Conservation (phyloP, 345 rosid genomes). For the Arabis alpina region DNA sequence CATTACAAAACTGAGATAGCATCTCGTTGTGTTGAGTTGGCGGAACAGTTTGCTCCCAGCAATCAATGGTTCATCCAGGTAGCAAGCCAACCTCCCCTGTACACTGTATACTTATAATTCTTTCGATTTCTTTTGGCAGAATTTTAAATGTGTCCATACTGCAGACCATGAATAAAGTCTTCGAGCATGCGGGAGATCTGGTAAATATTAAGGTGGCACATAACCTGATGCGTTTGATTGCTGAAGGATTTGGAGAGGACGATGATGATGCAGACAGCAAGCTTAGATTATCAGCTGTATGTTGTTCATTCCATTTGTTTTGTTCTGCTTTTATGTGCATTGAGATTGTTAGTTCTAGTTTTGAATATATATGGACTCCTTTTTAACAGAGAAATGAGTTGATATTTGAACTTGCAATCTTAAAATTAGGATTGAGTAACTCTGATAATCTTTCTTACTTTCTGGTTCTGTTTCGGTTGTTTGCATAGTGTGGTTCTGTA, state of each 20-base stretch:
- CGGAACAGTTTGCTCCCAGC: constrained; percentile 98
- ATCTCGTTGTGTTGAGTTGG: constrained; percentile 93
- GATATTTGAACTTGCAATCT: constrained; percentile 10
- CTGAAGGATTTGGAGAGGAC: constrained; percentile 97
- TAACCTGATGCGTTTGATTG: constrained; percentile 93
- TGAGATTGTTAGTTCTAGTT: constrained; percentile 8
- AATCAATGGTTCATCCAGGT: constrained; percentile 99
- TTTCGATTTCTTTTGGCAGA: constrained; percentile 15
- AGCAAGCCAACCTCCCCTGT: constrained; percentile 29
- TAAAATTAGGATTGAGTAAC: constrained; percentile 4
- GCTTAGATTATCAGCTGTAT: constrained; percentile 95
- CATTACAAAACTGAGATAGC: constrained; percentile 99
- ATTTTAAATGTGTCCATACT: constrained; percentile 33
- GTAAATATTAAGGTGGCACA: constrained; percentile 94
- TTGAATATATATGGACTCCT: constrained; percentile 11
- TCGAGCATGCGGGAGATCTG: constrained; percentile 97
- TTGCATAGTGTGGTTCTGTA: neutral
- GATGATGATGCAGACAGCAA: constrained; percentile 84
- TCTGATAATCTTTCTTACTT: neutral
- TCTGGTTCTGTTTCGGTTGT: neutral
- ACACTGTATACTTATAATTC: neutral
- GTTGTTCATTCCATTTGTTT: constrained; percentile 42
- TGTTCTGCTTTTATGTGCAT: constrained; percentile 12
- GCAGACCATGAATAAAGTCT: constrained; percentile 95
- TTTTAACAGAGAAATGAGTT: neutral